A percentile compares a stretch with the other conserved stretches of the same genome.
Evolutionary conservation across 2,329 filamentous ascomycete genomes (phyloP).

Genomic region (Cladophialophora exuberans): DNA sequence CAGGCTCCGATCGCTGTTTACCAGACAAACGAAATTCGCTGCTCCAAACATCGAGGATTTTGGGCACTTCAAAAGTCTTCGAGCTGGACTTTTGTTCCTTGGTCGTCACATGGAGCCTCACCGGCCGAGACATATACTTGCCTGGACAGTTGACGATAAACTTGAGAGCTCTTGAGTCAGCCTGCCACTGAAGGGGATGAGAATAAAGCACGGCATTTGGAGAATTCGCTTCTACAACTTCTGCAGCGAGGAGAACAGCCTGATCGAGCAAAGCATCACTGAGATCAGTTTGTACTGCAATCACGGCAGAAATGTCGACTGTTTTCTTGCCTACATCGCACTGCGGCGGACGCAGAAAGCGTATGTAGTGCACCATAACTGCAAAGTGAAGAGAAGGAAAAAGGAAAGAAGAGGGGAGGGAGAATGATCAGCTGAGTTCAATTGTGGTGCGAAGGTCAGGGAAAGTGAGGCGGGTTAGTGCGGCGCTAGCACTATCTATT

Average conservation of each 20-base stretch:
- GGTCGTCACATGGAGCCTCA: conserved; percentile 32
- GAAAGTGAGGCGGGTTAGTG: conserved; percentile 12
- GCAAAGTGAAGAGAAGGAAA: conserved; percentile 1
- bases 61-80: conserved; percentile 36
- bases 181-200: conserved; percentile 49
- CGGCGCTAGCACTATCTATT: too few relatives aligned
- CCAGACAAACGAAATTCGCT: conserved; percentile 45
- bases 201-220: conserved; percentile 44
- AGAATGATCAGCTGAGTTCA: conserved; percentile 14
- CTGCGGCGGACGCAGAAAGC: conserved; percentile 67
- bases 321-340: conserved; percentile 47
- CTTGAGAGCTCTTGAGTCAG: conserved; percentile 48
- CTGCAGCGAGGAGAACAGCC: conserved; percentile 44
- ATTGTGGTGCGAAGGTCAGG: conserved; percentile 1
- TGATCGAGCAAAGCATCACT: conserved; percentile 65
- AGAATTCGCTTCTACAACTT: conserved; percentile 28
- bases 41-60: conserved; percentile 63
- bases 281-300: conserved; percentile 71
- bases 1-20: conserved; percentile 50
- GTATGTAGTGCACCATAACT: conserved; percentile 63
- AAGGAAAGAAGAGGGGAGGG: not conserved
- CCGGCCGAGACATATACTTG: conserved; percentile 29
- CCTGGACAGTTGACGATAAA: conserved; percentile 43
- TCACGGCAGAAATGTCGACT: conserved; percentile 53
- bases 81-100: conserved; percentile 13